Evolutionary conservation across 2,329 filamentous ascomycete species (phyloP).

Genomic region (Nemania sp.): DNA sequence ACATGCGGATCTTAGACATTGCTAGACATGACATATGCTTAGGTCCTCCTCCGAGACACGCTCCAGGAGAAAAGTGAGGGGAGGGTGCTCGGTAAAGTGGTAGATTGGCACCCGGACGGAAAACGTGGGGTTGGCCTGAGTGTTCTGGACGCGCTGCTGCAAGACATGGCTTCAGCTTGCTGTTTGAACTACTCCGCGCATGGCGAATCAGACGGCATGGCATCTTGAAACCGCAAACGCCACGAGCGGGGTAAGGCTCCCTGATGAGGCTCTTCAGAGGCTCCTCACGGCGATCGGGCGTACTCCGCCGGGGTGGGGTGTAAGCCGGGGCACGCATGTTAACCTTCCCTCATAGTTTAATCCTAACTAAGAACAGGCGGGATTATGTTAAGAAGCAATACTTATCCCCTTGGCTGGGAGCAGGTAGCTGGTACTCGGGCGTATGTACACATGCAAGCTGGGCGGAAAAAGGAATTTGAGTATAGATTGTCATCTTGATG

Average conservation of each 20-base stretch:
- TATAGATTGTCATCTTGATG: neutral
- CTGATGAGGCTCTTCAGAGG: conserved; percentile 35
- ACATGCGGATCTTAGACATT: neutral
- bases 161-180: conserved; percentile 23
- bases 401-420: neutral
- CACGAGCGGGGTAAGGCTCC: conserved; percentile 35
- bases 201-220: conserved; percentile 24
- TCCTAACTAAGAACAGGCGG: neutral
- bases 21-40: neutral
- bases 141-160: conserved; percentile 10
- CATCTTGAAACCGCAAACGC: conserved; percentile 14
- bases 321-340: neutral
- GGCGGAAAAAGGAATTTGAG: neutral
- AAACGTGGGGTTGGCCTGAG: neutral
- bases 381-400: neutral
- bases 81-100: neutral
- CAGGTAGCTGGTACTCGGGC: conserved; percentile 18
- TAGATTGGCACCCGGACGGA: neutral
- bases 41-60: neutral
- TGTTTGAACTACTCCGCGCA: neutral
- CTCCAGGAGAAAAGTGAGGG: neutral
- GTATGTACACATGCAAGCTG: conserved; percentile 2
- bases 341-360: neutral
- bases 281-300: conserved; percentile 24
- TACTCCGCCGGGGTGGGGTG: neutral